Percentiles rank a stretch among this genome's conserved stretches.
phyloP scores from a whole-genome alignment of 805 yeast genomes.

The Metschnikowia dekortorum region DNA sequence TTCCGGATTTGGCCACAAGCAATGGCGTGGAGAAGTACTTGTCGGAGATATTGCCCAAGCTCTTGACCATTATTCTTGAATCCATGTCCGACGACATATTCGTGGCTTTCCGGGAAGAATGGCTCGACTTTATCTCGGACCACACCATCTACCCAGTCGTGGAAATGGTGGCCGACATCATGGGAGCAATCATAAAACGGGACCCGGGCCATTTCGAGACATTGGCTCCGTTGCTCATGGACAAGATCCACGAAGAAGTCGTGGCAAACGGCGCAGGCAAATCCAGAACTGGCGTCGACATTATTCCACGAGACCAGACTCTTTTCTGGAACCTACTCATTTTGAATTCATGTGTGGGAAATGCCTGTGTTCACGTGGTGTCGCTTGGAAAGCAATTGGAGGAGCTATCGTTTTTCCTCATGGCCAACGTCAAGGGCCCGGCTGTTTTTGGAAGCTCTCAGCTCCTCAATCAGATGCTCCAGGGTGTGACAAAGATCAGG shows the following conservation, averaged over 20 bases:
- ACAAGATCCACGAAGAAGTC: constrained; percentile 60
- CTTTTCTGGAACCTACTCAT: constrained; percentile 68
- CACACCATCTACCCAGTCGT: constrained; percentile 58
- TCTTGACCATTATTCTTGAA: constrained; percentile 39
- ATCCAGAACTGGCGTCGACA: constrained; percentile 59
- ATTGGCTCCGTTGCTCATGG: constrained; percentile 42
- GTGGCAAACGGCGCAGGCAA: constrained; percentile 78
- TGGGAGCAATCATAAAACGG: constrained; percentile 67
- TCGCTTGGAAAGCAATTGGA: constrained; percentile 41
- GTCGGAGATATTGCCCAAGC: constrained; percentile 33
- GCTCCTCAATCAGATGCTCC: constrained; percentile 62
- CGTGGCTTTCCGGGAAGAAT: constrained; percentile 38
- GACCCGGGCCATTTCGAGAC: constrained; percentile 47
- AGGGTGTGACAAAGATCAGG: constrained; percentile 58
- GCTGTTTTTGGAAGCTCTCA: constrained; percentile 56
- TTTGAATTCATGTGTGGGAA: constrained; percentile 65
- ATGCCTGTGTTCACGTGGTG: constrained; percentile 53
- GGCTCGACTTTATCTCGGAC: constrained; percentile 55
- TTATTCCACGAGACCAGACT: constrained; percentile 73
- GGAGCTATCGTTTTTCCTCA: constrained; percentile 41
- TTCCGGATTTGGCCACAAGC: constrained; percentile 55
- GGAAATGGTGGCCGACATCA: constrained; percentile 64
- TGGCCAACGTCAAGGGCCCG: constrained; percentile 57
- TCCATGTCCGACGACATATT: constrained; percentile 58
- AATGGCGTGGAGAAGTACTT: constrained; percentile 49